phyloP scores from a whole-genome alignment of 495 filamentous ascomycete species.

The Friedmanniomyces simplex region DNA sequence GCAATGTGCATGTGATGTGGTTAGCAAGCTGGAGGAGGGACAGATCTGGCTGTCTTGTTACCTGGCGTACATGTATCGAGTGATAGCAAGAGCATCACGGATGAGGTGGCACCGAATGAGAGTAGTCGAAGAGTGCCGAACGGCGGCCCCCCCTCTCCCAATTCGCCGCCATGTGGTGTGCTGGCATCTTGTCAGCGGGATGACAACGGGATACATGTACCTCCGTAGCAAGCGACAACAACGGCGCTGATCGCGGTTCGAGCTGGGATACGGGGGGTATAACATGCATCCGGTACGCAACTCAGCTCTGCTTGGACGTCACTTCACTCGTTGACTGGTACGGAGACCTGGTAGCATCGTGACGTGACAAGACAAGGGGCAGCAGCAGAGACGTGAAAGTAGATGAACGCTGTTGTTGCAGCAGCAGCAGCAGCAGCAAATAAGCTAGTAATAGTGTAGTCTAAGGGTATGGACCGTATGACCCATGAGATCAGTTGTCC shows the following conservation, averaged over 20 bases:
- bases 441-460: not conserved
- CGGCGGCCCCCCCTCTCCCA: not conserved
- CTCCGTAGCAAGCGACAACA: not conserved
- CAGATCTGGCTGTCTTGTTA: too few species aligned
- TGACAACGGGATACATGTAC: too few species aligned
- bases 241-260: slow-evolving; percentile 6
- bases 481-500: not conserved
- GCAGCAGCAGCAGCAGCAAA: not conserved
- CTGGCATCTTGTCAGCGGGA: too few species aligned
- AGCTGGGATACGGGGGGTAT: not conserved
- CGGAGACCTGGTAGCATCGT: too few species aligned
- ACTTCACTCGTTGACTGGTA: too few species aligned
- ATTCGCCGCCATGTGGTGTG: not conserved
- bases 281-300: not conserved
- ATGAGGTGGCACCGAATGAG: too few species aligned
- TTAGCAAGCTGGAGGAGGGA: not conserved
- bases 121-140: too few species aligned
- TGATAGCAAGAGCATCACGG: not conserved
- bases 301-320: not conserved
- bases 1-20: not conserved
- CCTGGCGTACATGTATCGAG: not conserved
- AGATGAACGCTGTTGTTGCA: not conserved
- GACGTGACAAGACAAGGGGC: too few species aligned
- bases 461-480: not conserved
- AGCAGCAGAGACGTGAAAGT: not conserved